Conservation (phyloP, 2,329 filamentous ascomycete species). For the Fusarium miscanthi region DNA sequence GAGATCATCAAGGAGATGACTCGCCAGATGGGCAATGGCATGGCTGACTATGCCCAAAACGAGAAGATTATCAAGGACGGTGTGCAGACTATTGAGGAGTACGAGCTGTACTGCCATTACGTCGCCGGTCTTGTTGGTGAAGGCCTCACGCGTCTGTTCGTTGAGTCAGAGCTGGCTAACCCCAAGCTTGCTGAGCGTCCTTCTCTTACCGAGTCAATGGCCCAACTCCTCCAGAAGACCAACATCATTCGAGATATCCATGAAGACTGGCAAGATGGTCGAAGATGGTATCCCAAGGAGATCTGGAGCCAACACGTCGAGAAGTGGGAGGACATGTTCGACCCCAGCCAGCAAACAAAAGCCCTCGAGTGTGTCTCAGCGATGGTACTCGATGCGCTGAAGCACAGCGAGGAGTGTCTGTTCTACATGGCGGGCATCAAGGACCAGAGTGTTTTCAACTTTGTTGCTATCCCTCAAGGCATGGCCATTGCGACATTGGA, state of each 20-base stretch:
- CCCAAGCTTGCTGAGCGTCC: conserved; percentile 82
- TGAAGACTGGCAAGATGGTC: conserved; percentile 88
- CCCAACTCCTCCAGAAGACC: conserved; percentile 95
- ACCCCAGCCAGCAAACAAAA: conserved; percentile 78
- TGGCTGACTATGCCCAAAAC: conserved; percentile 94
- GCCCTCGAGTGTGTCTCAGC: conserved; percentile 90
- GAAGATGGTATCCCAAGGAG: conserved; percentile 94
- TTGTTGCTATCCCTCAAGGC: conserved; percentile 93
- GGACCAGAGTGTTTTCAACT: conserved; percentile 99
- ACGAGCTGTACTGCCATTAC: conserved; percentile 97
- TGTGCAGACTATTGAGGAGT: conserved; percentile 85
- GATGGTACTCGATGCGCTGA: conserved; percentile 91
- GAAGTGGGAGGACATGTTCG: conserved; percentile 89
- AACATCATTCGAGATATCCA: conserved; percentile 98
- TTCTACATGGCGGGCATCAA: conserved; percentile 96
- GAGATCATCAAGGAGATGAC: conserved; percentile 93
- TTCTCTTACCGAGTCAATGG: conserved; percentile 93
- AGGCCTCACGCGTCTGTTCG: conserved; percentile 89
- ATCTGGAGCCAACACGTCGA: conserved; percentile 97
- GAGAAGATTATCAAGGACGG: conserved; percentile 83
- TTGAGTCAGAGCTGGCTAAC: conserved; percentile 87
- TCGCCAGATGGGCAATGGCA: conserved; percentile 95
- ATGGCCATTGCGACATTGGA: conserved; percentile 98
- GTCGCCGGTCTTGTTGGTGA: conserved; percentile 99
- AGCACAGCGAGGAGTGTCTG: conserved; percentile 91